Percentiles rank a stretch among this genome's conserved stretches.
Conservation (phyloP, 2,329 filamentous ascomycete genomes). For the Colletotrichum musae region DNA sequence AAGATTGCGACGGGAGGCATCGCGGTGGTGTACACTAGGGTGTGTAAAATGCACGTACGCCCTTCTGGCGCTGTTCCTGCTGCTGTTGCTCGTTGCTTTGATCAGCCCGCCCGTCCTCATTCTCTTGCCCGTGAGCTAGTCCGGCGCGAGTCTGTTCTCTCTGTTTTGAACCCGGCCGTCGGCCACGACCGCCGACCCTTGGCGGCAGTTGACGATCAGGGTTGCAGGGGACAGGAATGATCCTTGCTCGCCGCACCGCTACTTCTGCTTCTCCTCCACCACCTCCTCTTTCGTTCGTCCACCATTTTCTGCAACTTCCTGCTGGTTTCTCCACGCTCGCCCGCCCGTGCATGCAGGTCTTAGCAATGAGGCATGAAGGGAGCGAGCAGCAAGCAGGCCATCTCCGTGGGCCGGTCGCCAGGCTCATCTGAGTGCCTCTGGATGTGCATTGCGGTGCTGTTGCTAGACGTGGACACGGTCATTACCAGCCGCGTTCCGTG, state of each 20-base stretch:
- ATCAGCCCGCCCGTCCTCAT: slow-evolving; percentile 35
- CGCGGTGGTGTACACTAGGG: slow-evolving; percentile 17
- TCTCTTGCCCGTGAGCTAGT: slow-evolving; percentile 28
- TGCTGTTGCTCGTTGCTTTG: slow-evolving; percentile 20
- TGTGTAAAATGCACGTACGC: neutral
- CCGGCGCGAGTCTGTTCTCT: slow-evolving; percentile 37
- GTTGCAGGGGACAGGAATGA: slow-evolving; percentile 39
- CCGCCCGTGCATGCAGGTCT: slow-evolving; percentile 35
- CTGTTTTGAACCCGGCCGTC: slow-evolving; percentile 25
- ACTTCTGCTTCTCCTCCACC: slow-evolving; percentile 29
- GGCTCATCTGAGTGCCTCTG: neutral
- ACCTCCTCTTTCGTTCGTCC: slow-evolving; percentile 33
- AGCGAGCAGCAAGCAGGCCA: neutral
- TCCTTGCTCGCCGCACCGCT: slow-evolving; percentile 39
- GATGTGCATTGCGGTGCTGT: neutral
- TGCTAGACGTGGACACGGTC: slow-evolving; percentile 22
- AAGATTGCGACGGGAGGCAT: slow-evolving; percentile 29
- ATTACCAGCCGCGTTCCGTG: slow-evolving; percentile 20
- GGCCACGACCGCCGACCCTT: slow-evolving; percentile 40
- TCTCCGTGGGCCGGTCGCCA: slow-evolving; percentile 3
- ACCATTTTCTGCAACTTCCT: slow-evolving; percentile 32
- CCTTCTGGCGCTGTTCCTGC: slow-evolving; percentile 15
- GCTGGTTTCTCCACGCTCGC: slow-evolving; percentile 36
- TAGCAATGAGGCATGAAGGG: slow-evolving; percentile 22
- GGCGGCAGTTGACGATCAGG: slow-evolving; percentile 43